Base-by-base conservation (phyloP, 1,139 yeast species). In the Hansenula anomala region DNA sequence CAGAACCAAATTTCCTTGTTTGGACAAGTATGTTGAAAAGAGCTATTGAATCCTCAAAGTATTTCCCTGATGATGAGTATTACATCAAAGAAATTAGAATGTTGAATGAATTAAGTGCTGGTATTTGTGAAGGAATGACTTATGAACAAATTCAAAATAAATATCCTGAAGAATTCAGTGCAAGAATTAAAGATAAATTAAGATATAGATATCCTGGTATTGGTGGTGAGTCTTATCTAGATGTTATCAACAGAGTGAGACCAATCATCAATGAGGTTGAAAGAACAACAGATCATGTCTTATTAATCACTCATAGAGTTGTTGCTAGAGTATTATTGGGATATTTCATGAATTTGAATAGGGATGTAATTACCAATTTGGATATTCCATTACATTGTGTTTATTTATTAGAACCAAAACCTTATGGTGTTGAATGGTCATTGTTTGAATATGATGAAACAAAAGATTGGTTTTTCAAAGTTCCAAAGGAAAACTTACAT, bases 171-270 rank as follows among this genome's bases (percentile, higher is more conserved):
- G 97, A 92, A 60, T 90, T 83, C 55, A 78, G 75, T 34, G 75
- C 89, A 17, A 73, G 97, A 44, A 66, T 87, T 49, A 69, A 71
- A 33, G 83, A 87, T 59, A 90, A 90, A 62, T 70, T 90, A 52
- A 69, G 81, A 22, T 90, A 89, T 61, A 69, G 97, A 49, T 90
- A 89, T 57, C 97, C 97, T 3, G 97, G 97, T 11, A 86, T 88
- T 38, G 96, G 97, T n/a, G 97, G 97, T 26, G 97, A 90, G 63
- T 85, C 95, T 0, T 90, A 90, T 53, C 66, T 90, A 51, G 98
- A 92, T 62, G 98, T 90, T 6, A 83, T 92, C 54, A 87, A 90
- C 47, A 72, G 98, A 44, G 69, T 92, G 43, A 71, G 96, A 42
- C 95, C 97, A 1, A 77, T 92, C 28, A 90, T 92, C 47, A 89